phyloP scores from a whole-genome alignment of 768 basidiomycete genomes.

The Cantharellus anzutake region DNA sequence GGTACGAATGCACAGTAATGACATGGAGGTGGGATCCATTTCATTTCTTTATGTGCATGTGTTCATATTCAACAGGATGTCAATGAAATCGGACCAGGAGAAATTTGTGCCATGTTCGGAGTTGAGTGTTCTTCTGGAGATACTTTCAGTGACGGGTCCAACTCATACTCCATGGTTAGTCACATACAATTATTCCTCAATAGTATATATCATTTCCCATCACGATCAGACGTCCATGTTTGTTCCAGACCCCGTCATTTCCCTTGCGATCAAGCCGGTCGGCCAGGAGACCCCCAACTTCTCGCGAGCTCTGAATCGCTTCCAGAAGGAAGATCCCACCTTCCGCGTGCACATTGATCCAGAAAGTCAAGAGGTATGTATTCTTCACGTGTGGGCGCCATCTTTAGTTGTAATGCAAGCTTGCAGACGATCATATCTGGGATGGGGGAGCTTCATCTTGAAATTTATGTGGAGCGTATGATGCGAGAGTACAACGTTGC shows the following conservation, averaged over 20 bases:
- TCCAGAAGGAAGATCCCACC: conserved; percentile 97
- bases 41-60: neutral
- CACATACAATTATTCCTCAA: neutral
- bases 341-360: conserved; percentile 92
- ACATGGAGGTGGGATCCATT: conserved; percentile 68
- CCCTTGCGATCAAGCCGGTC: conserved; percentile 77
- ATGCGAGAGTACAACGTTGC: conserved; percentile 90
- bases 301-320: conserved; percentile 87
- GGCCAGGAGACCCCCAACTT: conserved; percentile 93
- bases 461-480: conserved; percentile 99
- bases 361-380: conserved; percentile 75
- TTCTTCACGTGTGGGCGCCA: neutral
- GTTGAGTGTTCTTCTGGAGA: conserved; percentile 97
- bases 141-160: conserved; percentile 88
- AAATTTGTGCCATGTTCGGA: conserved; percentile 98
- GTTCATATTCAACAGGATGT: conserved; percentile 43
- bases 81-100: conserved; percentile 82
- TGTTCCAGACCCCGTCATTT: conserved; percentile 97
- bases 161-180: conserved; percentile 79
- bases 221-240: conserved; percentile 81
- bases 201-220: neutral
- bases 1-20: conserved; percentile 95
- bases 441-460: conserved; percentile 97
- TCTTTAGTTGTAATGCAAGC: neutral
- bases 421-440: conserved; percentile 57